Percentiles rank a stretch among this genome's conserved stretches.
phyloP scores from a whole-genome alignment of 768 basidiomycete species.

The Pisolithus microcarpus region DNA sequence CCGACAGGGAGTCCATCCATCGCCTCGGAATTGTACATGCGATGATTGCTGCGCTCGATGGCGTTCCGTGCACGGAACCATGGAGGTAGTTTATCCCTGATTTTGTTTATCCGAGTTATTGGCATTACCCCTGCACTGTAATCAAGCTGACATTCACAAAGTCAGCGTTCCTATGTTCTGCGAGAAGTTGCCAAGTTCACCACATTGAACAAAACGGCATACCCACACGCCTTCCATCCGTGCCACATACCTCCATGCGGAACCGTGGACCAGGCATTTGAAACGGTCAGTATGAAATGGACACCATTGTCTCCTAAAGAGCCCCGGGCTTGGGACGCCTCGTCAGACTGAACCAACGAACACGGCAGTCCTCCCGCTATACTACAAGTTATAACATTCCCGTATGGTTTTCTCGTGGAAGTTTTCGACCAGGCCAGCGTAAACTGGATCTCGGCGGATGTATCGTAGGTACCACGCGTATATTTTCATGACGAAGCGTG shows the following conservation, averaged over 20 bases:
- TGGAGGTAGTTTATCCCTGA: constrained; percentile 24
- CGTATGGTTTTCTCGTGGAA: constrained; percentile 43
- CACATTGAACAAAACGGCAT: constrained; percentile 63
- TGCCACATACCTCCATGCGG: constrained; percentile 46
- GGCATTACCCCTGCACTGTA: constrained; percentile 41
- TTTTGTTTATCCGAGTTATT: constrained; percentile 31
- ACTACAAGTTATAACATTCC: constrained; percentile 46
- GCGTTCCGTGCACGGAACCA: constrained; percentile 27
- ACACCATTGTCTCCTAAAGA: constrained; percentile 35
- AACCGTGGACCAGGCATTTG: constrained; percentile 55
- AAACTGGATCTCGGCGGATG: constrained; percentile 43
- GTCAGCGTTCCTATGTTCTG: neutral
- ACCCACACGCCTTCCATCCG: constrained; percentile 53
- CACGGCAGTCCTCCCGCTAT: constrained; percentile 37
- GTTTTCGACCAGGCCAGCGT: constrained; percentile 46
- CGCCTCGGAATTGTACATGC: constrained; percentile 33
- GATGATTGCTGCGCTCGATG: constrained; percentile 34
- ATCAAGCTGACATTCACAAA: constrained; percentile 29
- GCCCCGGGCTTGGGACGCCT: constrained; percentile 15
- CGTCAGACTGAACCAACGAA: constrained; percentile 33
- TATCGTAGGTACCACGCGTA: constrained; percentile 48
- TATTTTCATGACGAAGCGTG: constrained; percentile 38
- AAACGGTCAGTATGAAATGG: constrained; percentile 59
- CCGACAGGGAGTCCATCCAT: constrained; percentile 42
- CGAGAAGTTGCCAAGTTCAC: constrained; percentile 29